phyloP scores from a whole-genome alignment of 768 basidiomycete species.

The Tubosaeta sp. region DNA sequence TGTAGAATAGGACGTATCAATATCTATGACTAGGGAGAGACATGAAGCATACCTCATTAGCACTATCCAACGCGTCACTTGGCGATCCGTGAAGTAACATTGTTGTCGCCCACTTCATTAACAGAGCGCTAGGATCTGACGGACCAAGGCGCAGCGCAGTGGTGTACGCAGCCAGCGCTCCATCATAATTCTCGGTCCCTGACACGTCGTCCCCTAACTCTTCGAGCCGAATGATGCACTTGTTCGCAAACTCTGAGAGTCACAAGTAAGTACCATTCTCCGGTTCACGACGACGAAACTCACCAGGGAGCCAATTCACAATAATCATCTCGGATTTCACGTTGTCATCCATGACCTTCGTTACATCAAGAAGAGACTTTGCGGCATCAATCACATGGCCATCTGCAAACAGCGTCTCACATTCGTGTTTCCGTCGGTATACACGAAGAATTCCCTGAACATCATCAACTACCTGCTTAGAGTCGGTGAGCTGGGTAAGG shows the following conservation, averaged over 20 bases:
- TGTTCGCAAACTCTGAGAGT: too few relatives aligned
- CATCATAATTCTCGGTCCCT: neutral
- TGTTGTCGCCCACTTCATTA: conserved; percentile 5
- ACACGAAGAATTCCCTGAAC: neutral
- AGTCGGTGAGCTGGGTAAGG: neutral
- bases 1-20: too few relatives aligned
- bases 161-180: neutral
- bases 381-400: neutral
- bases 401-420: neutral
- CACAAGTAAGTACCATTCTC: neutral
- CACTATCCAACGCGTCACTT: neutral
- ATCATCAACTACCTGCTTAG: neutral
- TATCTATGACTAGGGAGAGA: too few relatives aligned
- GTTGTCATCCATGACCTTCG: neutral
- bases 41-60: conserved; percentile 1
- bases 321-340: neutral
- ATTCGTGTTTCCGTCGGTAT: neutral
- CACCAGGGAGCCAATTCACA: neutral
- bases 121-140: neutral
- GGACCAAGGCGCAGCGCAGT: neutral
- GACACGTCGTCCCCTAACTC: neutral
- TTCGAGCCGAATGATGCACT: too few relatives aligned
- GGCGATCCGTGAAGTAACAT: neutral
- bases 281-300: neutral
- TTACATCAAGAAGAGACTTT: neutral